These are phyloP conservation scores for Cutaneotrichosporon mucoides DNA, from an alignment of 1,284 basidiomycete species.

Conservation along the genomic window DNA sequence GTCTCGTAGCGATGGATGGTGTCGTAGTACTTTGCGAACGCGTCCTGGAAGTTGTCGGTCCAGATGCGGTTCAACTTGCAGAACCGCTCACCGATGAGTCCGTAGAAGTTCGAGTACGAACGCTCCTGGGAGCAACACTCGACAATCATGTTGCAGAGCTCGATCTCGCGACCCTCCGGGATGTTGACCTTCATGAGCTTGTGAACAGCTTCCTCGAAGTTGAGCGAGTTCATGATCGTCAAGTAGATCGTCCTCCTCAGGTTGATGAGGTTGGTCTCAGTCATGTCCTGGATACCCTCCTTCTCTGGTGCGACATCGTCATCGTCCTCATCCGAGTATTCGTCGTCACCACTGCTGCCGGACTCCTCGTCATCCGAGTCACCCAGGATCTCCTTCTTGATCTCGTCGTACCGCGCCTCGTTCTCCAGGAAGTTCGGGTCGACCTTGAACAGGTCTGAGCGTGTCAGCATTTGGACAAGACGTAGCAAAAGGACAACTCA, in stretches of 20 bases:
- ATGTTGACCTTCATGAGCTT: slow-evolving; percentile 93
- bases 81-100: slow-evolving; percentile 91
- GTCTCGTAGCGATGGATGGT: slow-evolving; percentile 99
- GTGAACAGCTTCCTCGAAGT: slow-evolving; percentile 98
- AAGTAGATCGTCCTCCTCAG: slow-evolving; percentile 90
- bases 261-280: slow-evolving; percentile 93
- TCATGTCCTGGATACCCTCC: slow-evolving; percentile 88
- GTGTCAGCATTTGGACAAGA: neutral
- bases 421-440: slow-evolving; percentile 86
- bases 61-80: slow-evolving; percentile 92
- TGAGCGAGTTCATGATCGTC: slow-evolving; percentile 97
- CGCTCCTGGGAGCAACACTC: slow-evolving; percentile 99
- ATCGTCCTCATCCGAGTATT: slow-evolving; percentile 59
- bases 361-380: slow-evolving; percentile 53
- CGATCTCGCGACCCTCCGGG: slow-evolving; percentile 89
- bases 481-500: slow-evolving; percentile 51
- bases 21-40: slow-evolving; percentile 86
- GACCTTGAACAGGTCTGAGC: slow-evolving; percentile 85
- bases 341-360: slow-evolving; percentile 71
- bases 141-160: slow-evolving; percentile 96
- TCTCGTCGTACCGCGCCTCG: slow-evolving; percentile 87
- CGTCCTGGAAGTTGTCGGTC: slow-evolving; percentile 82
- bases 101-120: slow-evolving; percentile 94
- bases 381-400: slow-evolving; percentile 92
- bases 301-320: slow-evolving; percentile 65